phyloP scores from a whole-genome alignment of 768 basidiomycete species.

The Podaxis sp. region DNA sequence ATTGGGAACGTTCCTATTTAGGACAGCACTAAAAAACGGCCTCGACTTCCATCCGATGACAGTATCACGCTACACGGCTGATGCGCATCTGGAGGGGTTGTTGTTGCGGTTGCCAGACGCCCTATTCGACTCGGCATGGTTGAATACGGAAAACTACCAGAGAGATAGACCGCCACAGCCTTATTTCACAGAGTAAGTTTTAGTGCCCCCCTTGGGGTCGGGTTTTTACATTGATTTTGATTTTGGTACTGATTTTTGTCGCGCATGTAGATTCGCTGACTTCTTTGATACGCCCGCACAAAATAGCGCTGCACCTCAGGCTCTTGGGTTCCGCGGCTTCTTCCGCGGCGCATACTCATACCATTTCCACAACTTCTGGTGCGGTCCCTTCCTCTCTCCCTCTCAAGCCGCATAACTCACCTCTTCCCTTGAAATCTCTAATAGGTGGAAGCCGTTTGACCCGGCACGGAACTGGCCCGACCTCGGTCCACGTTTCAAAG shows the following conservation, averaged over 20 bases:
- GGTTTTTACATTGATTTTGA: neutral
- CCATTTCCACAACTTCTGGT: constrained; percentile 95
- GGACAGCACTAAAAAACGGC: constrained; percentile 86
- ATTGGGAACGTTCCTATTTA: constrained; percentile 85
- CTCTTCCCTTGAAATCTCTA: neutral
- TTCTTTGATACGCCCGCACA: constrained; percentile 75
- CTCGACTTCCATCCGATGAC: constrained; percentile 97
- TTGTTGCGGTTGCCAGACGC: constrained; percentile 85
- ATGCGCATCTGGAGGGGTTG: constrained; percentile 73
- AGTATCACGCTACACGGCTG: constrained; percentile 77
- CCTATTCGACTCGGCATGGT: constrained; percentile 90
- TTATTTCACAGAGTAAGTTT: constrained; percentile 73
- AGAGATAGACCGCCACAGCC: constrained; percentile 90
- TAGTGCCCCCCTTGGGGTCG: neutral
- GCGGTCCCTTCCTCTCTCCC: constrained; percentile 20
- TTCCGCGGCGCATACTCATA: constrained; percentile 92
- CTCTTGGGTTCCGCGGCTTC: constrained; percentile 85
- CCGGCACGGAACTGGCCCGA: constrained; percentile 86
- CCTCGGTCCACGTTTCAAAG: constrained; percentile 71
- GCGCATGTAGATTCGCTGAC: constrained; percentile 59
- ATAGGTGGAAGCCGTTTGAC: constrained; percentile 94
- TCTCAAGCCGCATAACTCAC: neutral
- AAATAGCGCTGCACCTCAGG: constrained; percentile 73
- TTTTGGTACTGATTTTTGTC: neutral
- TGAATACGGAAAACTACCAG: constrained; percentile 88